A percentile compares a stretch with the other conserved stretches of the same genome.
These are phyloP conservation scores for Scheffersomyces cryptocercus DNA, from an alignment of 1,139 yeast genomes.

Conservation along the genomic window DNA sequence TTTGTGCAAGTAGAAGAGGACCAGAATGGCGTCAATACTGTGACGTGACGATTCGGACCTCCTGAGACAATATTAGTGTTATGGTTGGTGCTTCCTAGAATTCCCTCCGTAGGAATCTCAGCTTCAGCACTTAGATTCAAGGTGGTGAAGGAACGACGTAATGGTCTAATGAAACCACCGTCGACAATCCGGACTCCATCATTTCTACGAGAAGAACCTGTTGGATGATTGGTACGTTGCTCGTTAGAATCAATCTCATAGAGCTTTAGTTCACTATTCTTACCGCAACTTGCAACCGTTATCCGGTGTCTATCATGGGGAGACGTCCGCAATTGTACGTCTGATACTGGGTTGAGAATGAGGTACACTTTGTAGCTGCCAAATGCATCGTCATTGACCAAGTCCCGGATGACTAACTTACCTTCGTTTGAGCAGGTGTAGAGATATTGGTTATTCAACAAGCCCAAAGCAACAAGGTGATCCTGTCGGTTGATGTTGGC, in stretches of 20 bases:
- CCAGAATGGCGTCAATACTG: slow-evolving; percentile 23
- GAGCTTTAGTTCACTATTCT: slow-evolving; percentile 42
- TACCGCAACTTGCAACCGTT: slow-evolving; percentile 44
- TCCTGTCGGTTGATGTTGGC: slow-evolving; percentile 20
- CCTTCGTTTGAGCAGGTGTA: slow-evolving; percentile 50
- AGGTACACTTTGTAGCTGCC: slow-evolving; percentile 29
- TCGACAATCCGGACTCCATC: background rate
- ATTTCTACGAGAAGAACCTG: background rate
- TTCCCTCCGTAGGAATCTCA: background rate
- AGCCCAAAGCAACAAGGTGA: slow-evolving; percentile 32
- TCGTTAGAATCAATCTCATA: slow-evolving; percentile 19
- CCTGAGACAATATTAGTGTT: background rate
- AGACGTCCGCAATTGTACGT: slow-evolving; percentile 25
- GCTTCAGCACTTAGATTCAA: slow-evolving; percentile 7
- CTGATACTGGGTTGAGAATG: slow-evolving; percentile 38
- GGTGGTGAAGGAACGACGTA: slow-evolving; percentile 13
- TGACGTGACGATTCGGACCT: slow-evolving; percentile 17
- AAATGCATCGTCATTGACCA: slow-evolving; percentile 41
- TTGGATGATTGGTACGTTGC: background rate
- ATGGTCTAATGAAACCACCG: slow-evolving; percentile 2
- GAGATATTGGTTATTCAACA: slow-evolving; percentile 31
- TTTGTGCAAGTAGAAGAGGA: slow-evolving; percentile 16
- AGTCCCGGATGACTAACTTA: slow-evolving; percentile 43
- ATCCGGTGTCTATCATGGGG: slow-evolving; percentile 13
- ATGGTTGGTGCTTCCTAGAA: background rate